Percentiles rank a stretch among this genome's conserved stretches.
phyloP scores from a whole-genome alignment of 768 basidiomycete genomes.

The Mycena capillaripes region DNA sequence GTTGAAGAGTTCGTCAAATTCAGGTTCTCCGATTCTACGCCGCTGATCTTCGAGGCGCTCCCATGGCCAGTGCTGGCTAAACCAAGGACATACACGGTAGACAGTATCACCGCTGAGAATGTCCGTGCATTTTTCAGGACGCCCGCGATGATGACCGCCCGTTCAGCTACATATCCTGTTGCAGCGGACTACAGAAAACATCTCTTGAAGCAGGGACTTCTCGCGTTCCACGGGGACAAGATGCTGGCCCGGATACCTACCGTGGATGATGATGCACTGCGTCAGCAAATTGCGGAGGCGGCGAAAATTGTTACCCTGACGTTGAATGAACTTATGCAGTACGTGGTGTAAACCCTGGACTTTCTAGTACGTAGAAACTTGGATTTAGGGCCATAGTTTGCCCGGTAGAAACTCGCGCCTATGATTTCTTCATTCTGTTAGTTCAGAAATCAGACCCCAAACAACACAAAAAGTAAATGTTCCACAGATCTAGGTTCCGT shows the following conservation, averaged over 20 bases:
- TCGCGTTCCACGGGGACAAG: slow-evolving; percentile 11
- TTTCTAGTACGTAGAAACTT: too few species aligned
- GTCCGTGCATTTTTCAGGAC: not conserved
- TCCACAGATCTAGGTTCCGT: too few species aligned
- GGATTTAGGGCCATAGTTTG: too few species aligned
- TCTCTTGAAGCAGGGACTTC: not conserved
- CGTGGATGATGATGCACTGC: not conserved
- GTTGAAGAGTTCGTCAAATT: not conserved
- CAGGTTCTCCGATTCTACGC: not conserved
- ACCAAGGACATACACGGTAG: not conserved
- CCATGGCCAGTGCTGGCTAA: not conserved
- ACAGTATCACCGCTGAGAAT: not conserved
- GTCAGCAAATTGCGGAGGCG: not conserved
- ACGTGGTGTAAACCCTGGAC: too few species aligned
- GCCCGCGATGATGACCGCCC: not conserved
- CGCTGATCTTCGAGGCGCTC: slow-evolving; percentile 11
- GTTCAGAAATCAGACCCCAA: too few species aligned
- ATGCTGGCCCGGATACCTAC: not conserved
- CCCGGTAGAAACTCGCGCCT: too few species aligned
- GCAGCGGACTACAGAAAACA: not conserved
- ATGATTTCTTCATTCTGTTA: too few species aligned
- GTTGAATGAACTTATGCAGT: slow-evolving; percentile 8
- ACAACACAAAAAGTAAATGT: too few species aligned
- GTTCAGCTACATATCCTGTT: not conserved
- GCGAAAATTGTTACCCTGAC: slow-evolving; percentile 5